phyloP scores from a whole-genome alignment of 495 filamentous ascomycete species.

The Astrothelium subdiscretum region DNA sequence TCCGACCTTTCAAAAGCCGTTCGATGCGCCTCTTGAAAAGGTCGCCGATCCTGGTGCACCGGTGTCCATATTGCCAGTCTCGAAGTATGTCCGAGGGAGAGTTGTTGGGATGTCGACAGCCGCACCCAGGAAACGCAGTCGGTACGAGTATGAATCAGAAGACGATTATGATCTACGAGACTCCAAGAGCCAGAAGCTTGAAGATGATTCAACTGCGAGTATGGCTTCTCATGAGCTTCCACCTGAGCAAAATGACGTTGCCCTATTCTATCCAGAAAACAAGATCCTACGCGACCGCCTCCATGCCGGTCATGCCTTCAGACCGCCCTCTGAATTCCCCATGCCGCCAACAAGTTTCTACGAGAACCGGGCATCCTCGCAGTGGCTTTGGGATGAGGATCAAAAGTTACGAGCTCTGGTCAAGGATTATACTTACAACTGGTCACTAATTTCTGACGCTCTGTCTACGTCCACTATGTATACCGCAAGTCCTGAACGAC shows the following conservation, averaged over 20 bases:
- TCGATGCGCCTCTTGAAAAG: conserved; percentile 41
- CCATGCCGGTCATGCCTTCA: conserved; percentile 83
- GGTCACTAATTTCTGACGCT: conserved; percentile 79
- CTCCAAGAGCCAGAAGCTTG: conserved; percentile 26
- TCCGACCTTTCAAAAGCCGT: conserved; percentile 35
- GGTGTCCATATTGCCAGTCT: conserved; percentile 69
- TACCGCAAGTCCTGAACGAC: conserved; percentile 71
- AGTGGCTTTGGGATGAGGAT: conserved; percentile 84
- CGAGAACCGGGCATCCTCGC: conserved; percentile 70
- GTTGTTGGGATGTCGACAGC: conserved; percentile 55
- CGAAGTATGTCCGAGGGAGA: conserved; percentile 73
- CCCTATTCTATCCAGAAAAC: conserved; percentile 81
- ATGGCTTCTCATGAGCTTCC: conserved; percentile 35
- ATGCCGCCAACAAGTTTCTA: conserved; percentile 88
- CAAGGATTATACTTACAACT: conserved; percentile 90
- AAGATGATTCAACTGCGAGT: conserved; percentile 13
- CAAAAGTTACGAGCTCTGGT: conserved; percentile 76
- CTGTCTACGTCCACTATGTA: conserved; percentile 62
- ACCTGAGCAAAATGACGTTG: conserved; percentile 66
- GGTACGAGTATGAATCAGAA: conserved; percentile 65
- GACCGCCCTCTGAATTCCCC: conserved; percentile 76
- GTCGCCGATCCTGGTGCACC: conserved; percentile 31
- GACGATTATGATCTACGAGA: conserved; percentile 36
- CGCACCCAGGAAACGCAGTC: conserved; percentile 61
- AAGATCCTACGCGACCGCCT: conserved; percentile 81